Conservation (phyloP, 2,329 filamentous ascomycete species). For the Gliomastix tumulicola region DNA sequence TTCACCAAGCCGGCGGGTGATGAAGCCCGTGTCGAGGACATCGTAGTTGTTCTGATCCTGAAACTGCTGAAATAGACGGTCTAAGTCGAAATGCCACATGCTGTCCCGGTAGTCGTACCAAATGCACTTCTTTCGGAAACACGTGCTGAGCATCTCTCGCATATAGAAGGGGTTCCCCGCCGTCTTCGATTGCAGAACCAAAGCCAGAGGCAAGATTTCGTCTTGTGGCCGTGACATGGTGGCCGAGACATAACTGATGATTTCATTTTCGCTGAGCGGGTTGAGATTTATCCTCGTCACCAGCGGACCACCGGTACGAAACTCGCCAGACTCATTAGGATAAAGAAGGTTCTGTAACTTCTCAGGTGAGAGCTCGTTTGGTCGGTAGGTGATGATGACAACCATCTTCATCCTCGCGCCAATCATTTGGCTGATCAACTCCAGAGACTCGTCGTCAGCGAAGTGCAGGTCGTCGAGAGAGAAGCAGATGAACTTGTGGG, state of each 20-base stretch:
- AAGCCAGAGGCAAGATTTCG: slow-evolving; percentile 68
- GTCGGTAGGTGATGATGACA: slow-evolving; percentile 69
- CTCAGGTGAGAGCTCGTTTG: slow-evolving; percentile 55
- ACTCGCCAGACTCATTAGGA: slow-evolving; percentile 46
- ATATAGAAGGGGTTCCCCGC: slow-evolving; percentile 87
- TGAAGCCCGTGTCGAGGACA: slow-evolving; percentile 75
- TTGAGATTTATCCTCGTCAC: slow-evolving; percentile 65
- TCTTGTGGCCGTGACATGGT: slow-evolving; percentile 70
- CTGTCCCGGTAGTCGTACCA: slow-evolving; percentile 85
- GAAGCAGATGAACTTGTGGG: slow-evolving; percentile 82
- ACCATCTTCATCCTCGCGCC: slow-evolving; percentile 73
- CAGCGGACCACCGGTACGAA: slow-evolving; percentile 39
- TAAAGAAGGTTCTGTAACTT: slow-evolving; percentile 47
- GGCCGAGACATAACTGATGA: slow-evolving; percentile 72
- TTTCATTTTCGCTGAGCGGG: slow-evolving; percentile 72
- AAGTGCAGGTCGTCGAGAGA: slow-evolving; percentile 87
- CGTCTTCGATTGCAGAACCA: slow-evolving; percentile 84
- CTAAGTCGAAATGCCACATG: slow-evolving; percentile 78
- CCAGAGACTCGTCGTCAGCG: slow-evolving; percentile 80
- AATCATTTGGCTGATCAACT: slow-evolving; percentile 77
- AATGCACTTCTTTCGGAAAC: slow-evolving; percentile 79
- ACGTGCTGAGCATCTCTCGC: slow-evolving; percentile 81
- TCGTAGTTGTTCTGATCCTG: slow-evolving; percentile 71
- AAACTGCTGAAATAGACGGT: slow-evolving; percentile 81
- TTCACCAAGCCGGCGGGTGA: slow-evolving; percentile 70